Base-by-base conservation (phyloP, 1,139 yeast species). In the Yamadazyma diospyri region DNA sequence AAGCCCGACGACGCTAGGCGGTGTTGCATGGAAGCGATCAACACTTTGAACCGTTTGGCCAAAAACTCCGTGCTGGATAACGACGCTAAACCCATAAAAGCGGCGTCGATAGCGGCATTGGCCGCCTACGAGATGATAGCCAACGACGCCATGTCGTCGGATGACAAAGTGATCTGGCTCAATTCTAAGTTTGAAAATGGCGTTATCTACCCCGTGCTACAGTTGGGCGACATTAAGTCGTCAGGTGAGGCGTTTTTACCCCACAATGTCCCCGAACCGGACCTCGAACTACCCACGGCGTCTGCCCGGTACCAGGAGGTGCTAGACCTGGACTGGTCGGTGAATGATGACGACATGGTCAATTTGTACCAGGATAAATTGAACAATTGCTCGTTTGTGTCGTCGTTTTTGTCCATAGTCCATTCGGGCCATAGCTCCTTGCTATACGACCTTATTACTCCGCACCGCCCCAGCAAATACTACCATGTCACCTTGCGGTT, bases 331-430 rank as follows among this genome's bases (percentile, higher is more conserved):
- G 49, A 48, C 25, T 54, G 60, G 64, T 17, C 43, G 15, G 20
- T 39, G 23, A 33, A 46, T 5, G 14, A 18, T 3, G 34, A 28
- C 2, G 57, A 51, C 16, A 42, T 55, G 37, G 35, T 34, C 25
- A 59, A 47, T 4, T 51, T 70, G 14, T 64, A 68, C 48, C 86
- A 79, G 47, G 85, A 79, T 43, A 50, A 69, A 2, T 56, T 82
- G 13, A 69, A 76, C n/a, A 81, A 85, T 50, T 86, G 95, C 53
- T 82, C 94, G 0, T 75, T 85, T 44, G 86, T 85, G 2, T 80
- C 87, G 3, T 69, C 87, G 0, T 51, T 82, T 23, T 58, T 81
- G 18, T 69, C 80, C 1, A 53, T 71, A 1, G 49, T 59, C 3
- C 50, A 49, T 27, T 33, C 46, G 26, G 34, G 43, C 20, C 50